phyloP scores from a whole-genome alignment of 179 eudicot genomes.

The Heliamphora pulchella region DNA sequence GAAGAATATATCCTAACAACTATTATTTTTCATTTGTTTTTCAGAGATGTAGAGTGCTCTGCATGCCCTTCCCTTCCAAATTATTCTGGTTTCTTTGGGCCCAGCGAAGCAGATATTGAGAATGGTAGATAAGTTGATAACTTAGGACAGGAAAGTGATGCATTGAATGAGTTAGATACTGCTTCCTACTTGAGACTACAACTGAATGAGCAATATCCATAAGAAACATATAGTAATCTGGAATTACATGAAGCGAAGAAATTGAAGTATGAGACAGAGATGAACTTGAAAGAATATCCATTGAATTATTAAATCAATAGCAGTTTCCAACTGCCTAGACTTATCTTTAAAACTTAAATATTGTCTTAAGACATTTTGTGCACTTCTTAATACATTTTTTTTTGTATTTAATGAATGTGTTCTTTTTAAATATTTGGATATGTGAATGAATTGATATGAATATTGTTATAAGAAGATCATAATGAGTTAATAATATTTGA shows the following conservation, averaged over 20 bases:
- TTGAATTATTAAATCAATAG: slow-evolving; percentile 48
- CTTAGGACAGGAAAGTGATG: slow-evolving; percentile 31
- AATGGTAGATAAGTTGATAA: slow-evolving; percentile 37
- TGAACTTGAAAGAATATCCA: slow-evolving; percentile 40
- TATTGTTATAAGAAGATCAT: no score
- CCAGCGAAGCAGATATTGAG: slow-evolving; percentile 38
- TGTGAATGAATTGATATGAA: no score
- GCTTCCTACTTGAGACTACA: slow-evolving; percentile 50
- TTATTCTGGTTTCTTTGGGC: slow-evolving; percentile 37
- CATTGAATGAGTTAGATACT: slow-evolving; percentile 9
- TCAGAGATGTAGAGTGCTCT: slow-evolving; percentile 57
- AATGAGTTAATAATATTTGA: no score
- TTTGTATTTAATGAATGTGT: no score
- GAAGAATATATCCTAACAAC: no score
- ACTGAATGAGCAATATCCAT: slow-evolving; percentile 58
- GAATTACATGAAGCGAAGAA: slow-evolving; percentile 46
- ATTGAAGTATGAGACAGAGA: slow-evolving; percentile 32
- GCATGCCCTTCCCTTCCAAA: slow-evolving; percentile 41
- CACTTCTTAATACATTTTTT: no score
- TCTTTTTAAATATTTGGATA: no score
- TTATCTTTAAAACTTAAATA: slow-evolving; percentile 17
- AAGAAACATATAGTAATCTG: slow-evolving; percentile 36
- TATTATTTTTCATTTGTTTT: neutral
- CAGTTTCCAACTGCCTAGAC: slow-evolving; percentile 50
- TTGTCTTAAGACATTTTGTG: no score